phyloP scores from a whole-genome alignment of 2,329 filamentous ascomycete genomes.

The Pseudocercospora fuligena region DNA sequence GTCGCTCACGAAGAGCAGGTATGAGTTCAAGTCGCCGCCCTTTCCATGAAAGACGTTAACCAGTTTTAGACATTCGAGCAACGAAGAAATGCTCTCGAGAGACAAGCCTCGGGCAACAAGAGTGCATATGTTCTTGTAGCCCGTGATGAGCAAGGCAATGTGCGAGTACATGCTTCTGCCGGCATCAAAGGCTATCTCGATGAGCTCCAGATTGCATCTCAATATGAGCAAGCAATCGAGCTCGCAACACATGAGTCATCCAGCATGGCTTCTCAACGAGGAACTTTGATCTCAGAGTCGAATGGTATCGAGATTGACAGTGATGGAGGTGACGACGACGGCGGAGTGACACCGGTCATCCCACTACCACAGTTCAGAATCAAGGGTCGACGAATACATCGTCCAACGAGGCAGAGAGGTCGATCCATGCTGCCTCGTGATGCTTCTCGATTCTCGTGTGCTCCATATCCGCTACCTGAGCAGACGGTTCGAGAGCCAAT shows the following conservation, averaged over 20 bases:
- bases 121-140: constrained; percentile 22
- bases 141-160: constrained; percentile 21
- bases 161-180: constrained; percentile 17
- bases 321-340: not conserved
- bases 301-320: not conserved
- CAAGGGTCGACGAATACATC: constrained; percentile 8
- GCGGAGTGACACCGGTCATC: not conserved
- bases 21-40: not conserved
- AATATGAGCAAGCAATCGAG: constrained; percentile 15
- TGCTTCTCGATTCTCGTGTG: constrained; percentile 2
- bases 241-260: constrained; percentile 8
- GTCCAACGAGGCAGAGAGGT: constrained; percentile 18
- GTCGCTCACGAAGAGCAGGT: constrained; percentile 2
- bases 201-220: constrained; percentile 7
- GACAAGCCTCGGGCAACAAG: constrained; percentile 9
- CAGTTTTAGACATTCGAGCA: constrained; percentile 7
- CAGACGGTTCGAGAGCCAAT: not conserved
- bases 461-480: constrained; percentile 12
- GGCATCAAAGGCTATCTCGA: constrained; percentile 21
- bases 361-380: constrained; percentile 1
- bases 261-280: not conserved
- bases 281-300: constrained; percentile 3
- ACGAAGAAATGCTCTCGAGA: constrained; percentile 10
- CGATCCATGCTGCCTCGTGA: constrained; percentile 21
- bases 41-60: not conserved